Conservation (phyloP, 768 basidiomycete species). For the Candolleomyces aberdarensis region DNA sequence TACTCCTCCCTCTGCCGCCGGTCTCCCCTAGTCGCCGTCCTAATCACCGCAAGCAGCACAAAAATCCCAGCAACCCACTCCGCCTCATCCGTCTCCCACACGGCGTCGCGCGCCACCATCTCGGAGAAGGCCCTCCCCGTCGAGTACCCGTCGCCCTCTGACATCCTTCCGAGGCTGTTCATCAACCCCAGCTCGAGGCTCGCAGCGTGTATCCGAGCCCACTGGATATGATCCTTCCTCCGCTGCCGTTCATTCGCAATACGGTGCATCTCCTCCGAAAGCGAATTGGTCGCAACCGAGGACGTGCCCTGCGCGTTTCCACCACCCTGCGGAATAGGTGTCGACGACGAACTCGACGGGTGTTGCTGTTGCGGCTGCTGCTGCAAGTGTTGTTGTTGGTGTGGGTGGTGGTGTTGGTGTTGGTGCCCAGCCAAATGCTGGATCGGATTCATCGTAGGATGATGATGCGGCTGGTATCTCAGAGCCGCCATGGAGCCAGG, state of each 20-base stretch:
- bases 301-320: constrained; percentile 7
- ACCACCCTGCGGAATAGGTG: constrained; percentile 4
- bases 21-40: constrained; percentile 48
- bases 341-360: not conserved
- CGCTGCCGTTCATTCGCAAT: constrained; percentile 58
- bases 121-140: constrained; percentile 51
- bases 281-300: constrained; percentile 28
- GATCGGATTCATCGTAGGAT: not conserved
- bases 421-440: not conserved
- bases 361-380: not conserved
- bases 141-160: constrained; percentile 40
- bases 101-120: constrained; percentile 60
- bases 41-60: constrained; percentile 54
- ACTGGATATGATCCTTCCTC: constrained; percentile 62
- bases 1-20: constrained; percentile 49
- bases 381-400: constrained; percentile 8
- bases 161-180: constrained; percentile 29
- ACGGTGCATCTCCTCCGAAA: constrained; percentile 61
- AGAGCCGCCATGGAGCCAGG: not conserved
- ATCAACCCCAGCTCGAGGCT: constrained; percentile 59
- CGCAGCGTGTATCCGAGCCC: constrained; percentile 65
- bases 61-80: constrained; percentile 68
- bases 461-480: not conserved
- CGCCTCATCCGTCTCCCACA: constrained; percentile 65
- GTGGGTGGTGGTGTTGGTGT: not conserved